Percentiles rank a stretch among this genome's conserved stretches.
Conservation (phyloP, 2,329 filamentous ascomycete genomes). For the Calonectria pauciramosa region DNA sequence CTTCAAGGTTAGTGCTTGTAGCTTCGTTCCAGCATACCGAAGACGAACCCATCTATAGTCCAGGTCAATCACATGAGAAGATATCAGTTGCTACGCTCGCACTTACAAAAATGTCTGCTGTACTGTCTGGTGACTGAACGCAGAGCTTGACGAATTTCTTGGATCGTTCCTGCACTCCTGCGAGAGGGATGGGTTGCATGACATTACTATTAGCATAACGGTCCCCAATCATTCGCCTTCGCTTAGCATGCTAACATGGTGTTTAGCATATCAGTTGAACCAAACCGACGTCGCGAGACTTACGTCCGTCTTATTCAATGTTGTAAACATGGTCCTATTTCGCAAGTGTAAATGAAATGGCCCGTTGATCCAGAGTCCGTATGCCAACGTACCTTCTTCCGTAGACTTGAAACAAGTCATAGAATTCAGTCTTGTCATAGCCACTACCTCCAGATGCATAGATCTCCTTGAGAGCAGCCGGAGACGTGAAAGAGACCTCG, state of each 20-base stretch:
- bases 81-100: background rate
- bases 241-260: slow-evolving; percentile 67
- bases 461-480: slow-evolving; percentile 71
- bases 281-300: slow-evolving; percentile 38
- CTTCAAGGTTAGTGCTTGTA: slow-evolving; percentile 33
- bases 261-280: background rate
- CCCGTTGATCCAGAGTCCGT: no score
- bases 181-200: slow-evolving; percentile 66
- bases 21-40: background rate
- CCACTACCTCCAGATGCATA: slow-evolving; percentile 73
- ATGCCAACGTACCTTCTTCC: slow-evolving; percentile 61
- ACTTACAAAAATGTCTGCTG: slow-evolving; percentile 73
- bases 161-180: slow-evolving; percentile 71
- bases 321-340: slow-evolving; percentile 71
- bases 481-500: slow-evolving; percentile 71
- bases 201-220: slow-evolving; percentile 79
- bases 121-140: slow-evolving; percentile 56
- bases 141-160: slow-evolving; percentile 68
- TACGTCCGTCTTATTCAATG: slow-evolving; percentile 66
- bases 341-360: slow-evolving; percentile 11
- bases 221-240: slow-evolving; percentile 75
- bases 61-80: slow-evolving; percentile 23
- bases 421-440: slow-evolving; percentile 76
- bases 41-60: slow-evolving; percentile 48
- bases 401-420: slow-evolving; percentile 71